These are phyloP conservation scores for Arabidopsis hybrid DNA, from an alignment of 441 rosid species.

Conservation along the genomic window DNA sequence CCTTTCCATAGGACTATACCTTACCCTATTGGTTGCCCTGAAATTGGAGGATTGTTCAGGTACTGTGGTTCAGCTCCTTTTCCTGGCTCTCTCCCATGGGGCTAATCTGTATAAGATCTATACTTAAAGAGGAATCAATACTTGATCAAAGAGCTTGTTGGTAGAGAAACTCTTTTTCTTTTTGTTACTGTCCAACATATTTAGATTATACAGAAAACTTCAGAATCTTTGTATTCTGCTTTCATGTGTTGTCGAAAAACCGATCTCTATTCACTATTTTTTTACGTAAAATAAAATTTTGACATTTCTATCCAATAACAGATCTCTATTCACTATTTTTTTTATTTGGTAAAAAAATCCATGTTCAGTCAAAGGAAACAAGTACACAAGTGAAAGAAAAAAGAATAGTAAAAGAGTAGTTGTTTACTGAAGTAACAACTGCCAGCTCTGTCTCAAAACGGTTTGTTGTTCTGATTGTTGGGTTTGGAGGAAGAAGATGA, in stretches of 20 bases:
- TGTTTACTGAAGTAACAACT: conserved; percentile 33
- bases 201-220: conserved; percentile 14
- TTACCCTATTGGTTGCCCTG: conserved; percentile 91
- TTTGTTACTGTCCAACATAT: conserved; percentile 32
- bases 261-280: no score
- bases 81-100: conserved; percentile 88
- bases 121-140: conserved; percentile 13
- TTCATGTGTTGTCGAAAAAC: neutral
- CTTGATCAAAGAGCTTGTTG: conserved; percentile 10
- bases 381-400: conserved; percentile 25
- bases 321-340: conserved; percentile 24
- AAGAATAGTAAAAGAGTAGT: conserved; percentile 31
- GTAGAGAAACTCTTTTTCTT: neutral
- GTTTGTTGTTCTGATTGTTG: conserved; percentile 51
- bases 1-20: conserved; percentile 94
- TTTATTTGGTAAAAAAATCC: conserved; percentile 23
- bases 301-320: conserved; percentile 14
- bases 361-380: conserved; percentile 35
- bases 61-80: conserved; percentile 81
- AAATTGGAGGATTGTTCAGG: conserved; percentile 72
- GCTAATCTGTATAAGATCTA: conserved; percentile 25
- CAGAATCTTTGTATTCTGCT: conserved; percentile 18
- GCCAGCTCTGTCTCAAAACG: conserved; percentile 51
- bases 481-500: conserved; percentile 69
- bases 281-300: neutral